A percentile compares a stretch with the other conserved stretches of the same genome.
Conservation (phyloP, 2,329 filamentous ascomycete species). For the Metarhizium brunneum region DNA sequence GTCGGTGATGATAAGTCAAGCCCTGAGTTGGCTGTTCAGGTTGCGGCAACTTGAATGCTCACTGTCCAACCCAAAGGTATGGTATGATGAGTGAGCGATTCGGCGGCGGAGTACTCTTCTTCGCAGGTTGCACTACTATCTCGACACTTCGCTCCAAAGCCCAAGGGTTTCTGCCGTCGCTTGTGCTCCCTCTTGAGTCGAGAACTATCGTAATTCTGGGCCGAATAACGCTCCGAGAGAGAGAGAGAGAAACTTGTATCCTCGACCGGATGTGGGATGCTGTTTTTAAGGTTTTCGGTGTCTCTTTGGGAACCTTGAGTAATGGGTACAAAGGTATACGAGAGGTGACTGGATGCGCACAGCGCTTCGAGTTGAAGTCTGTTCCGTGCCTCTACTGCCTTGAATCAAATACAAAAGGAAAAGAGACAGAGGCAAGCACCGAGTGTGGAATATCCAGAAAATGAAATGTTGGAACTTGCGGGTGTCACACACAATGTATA, state of each 20-base stretch:
- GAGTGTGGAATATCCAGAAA: slow-evolving; percentile 1
- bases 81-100: neutral
- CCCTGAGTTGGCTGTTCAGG: too few species aligned
- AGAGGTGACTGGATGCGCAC: neutral
- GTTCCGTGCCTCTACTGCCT: neutral
- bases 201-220: neutral
- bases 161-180: neutral
- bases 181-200: neutral
- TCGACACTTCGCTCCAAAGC: too few species aligned
- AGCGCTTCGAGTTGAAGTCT: neutral
- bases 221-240: neutral
- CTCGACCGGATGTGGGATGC: neutral
- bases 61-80: neutral
- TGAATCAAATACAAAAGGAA: slow-evolving; percentile 2
- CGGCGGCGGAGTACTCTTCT: neutral
- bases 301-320: neutral
- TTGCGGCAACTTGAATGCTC: neutral
- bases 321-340: too few species aligned
- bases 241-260: neutral
- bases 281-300: neutral
- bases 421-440: neutral
- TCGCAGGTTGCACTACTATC: too few species aligned
- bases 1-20: too few species aligned
- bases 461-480: slow-evolving; percentile 1
- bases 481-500: slow-evolving; percentile 10